These are phyloP conservation scores for Juncus effusus DNA, from an alignment of 176 grass and related monocot species.

Conservation along the genomic window DNA sequence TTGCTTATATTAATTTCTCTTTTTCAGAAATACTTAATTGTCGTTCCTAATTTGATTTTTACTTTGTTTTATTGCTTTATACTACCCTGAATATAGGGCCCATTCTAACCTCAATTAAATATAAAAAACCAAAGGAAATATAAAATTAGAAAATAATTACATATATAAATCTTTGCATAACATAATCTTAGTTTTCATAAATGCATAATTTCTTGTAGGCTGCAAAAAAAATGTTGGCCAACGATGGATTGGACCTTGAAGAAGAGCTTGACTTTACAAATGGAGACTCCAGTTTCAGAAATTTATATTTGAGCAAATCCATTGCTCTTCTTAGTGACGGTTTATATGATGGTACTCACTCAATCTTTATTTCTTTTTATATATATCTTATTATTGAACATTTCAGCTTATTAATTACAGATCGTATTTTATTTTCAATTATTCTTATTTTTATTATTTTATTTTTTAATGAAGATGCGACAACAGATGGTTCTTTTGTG, in stretches of 20 bases:
- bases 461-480: slow-evolving; percentile 33
- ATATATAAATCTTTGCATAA: too few species aligned
- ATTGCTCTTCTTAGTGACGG: slow-evolving; percentile 50
- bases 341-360: slow-evolving; percentile 45
- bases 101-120: too few species aligned
- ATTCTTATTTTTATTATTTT: slow-evolving; percentile 16
- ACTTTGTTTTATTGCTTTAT: slow-evolving; percentile 32
- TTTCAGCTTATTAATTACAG: background rate
- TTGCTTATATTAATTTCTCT: slow-evolving; percentile 9
- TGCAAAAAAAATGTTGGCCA: slow-evolving; percentile 42
- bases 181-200: too few species aligned
- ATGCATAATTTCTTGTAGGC: slow-evolving; percentile 40
- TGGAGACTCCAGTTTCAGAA: slow-evolving; percentile 23
- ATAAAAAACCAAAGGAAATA: too few species aligned
- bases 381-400: slow-evolving; percentile 2
- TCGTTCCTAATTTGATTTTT: slow-evolving; percentile 8
- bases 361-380: slow-evolving; percentile 12
- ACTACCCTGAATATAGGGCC: too few species aligned
- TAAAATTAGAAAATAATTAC: too few species aligned
- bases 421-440: background rate
- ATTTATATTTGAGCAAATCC: slow-evolving; percentile 51
- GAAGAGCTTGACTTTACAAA: slow-evolving; percentile 18
- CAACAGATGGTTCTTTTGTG: slow-evolving; percentile 36
- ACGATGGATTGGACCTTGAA: slow-evolving; percentile 30
- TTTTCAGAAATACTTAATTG: slow-evolving; percentile 1